Base-by-base conservation (phyloP, 2,329 filamentous ascomycete species). In the Fusarium falciforme region DNA sequence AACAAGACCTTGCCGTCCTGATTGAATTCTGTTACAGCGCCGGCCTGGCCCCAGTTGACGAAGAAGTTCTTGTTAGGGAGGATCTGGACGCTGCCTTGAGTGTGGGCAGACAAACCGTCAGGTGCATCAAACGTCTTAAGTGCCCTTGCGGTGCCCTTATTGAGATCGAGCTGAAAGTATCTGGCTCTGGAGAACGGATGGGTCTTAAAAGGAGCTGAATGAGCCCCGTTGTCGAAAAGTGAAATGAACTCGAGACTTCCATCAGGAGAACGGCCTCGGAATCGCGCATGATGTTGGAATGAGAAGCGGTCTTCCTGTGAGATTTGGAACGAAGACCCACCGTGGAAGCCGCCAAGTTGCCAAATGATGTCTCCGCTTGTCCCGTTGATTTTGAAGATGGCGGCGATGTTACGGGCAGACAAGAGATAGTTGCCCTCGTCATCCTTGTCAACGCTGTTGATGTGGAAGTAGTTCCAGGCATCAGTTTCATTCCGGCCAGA, bases 1-100 rank as follows among this genome's bases (percentile, higher is more conserved):
- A 89, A 89, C 16, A 91, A 78, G 6, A 85, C 77, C 4, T 82
- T 80, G 10, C 88, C 89, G 20, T 86, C 83, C 2, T 80, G 71
- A 1, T 80, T 81, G 73, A 87, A 85, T 73, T 87, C 86, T 2
- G 85, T 88, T 22, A 88, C 72, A 5, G 84, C 85, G 0, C 86
- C 86, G 25, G 83, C 84, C 0, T 84, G 84, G 2, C 90, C 89
- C 89, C 89, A 92, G 72, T 88, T 88, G 57, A 91, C 85, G 40
- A 91, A 80, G 8, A 85, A 85, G 66, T 89, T 87, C 38, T 87
- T 87, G 64, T 86, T 86, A 0, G 87, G 84, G 0, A 91, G 83
- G 8, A 88, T 75, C 71, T 92, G 89, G 16, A 87, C 85, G 47
- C 80, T 84, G 7, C 84, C 84, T 68, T 86, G 85, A 0, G 88